Base-by-base conservation (phyloP, 768 basidiomycete genomes). In the Leccinum boreale region DNA sequence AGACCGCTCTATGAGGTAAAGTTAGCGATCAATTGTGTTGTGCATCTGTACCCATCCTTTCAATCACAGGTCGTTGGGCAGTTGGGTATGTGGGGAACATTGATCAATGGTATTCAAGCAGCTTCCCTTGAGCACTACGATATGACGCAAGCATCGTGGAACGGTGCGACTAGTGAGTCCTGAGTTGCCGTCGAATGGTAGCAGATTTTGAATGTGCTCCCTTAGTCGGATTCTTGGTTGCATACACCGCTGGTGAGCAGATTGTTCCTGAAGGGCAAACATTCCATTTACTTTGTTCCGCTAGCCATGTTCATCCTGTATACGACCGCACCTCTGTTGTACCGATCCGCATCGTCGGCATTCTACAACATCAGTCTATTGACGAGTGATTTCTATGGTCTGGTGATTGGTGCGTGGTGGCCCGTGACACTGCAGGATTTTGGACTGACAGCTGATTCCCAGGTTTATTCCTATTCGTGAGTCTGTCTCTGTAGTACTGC, bases 331-430 rank as follows among this genome's bases (percentile, higher is more conserved):
- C 92, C 92, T n/a, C 61, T 93, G 62, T 73, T 94, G 42, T 94
- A 94, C 73, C 87, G 92, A 57, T 79, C 90, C 71, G 87, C 92
- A 12, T 93, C 92, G 1, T 91, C 90, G 17, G 84, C 89, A 7
- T 94, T 85, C 75, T 94, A 85, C 74, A 94, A 94, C 67, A 79
- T 94, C 61, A 89, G 87, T 63, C 72, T 94, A 10, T 81, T 94
- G n/a, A 87, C 92, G 14, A 89, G 88, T 68, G 91, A 94, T 73
- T 94, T 93, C 63, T 94, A 87, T 65, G 90, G 92, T 29, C 79
- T 94, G 51, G 77, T 94, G 21, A 91, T 94, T 66, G 92, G 72
- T 70, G 51, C 3, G 65, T 65, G 23, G 15, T 58, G n/a, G 6
- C 1, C 9, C 7, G 17, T 19, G 21, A 46, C 29, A n/a, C 57